Evolutionary conservation across 768 basidiomycete species (phyloP).

Genomic region (Boletus reticulatus): DNA sequence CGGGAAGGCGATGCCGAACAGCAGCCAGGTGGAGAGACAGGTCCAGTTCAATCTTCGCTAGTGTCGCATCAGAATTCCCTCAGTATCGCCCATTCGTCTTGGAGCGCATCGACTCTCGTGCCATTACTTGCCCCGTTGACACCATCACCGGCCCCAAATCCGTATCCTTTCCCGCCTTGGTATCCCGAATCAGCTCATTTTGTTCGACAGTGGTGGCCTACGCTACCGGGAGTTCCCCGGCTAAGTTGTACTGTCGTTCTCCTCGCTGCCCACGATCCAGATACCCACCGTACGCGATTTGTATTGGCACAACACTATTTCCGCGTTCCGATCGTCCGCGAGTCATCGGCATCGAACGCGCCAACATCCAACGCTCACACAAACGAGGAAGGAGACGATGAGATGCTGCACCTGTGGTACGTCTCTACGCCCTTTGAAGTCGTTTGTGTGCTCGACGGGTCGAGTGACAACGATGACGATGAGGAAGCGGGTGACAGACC

Average conservation of each 20-base stretch:
- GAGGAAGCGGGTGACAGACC: constrained; percentile 45
- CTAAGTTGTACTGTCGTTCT: constrained; percentile 73
- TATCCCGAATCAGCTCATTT: constrained; percentile 75
- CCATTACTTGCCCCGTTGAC: background rate
- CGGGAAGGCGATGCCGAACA: constrained; percentile 13
- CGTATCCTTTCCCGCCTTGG: constrained; percentile 67
- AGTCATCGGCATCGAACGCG: constrained; percentile 11
- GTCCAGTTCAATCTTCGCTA: constrained; percentile 7
- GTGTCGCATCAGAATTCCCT: constrained; percentile 10
- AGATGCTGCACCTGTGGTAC: constrained; percentile 69
- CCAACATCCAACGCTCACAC: background rate
- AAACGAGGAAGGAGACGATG: constrained; percentile 39
- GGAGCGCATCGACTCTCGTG: constrained; percentile 1
- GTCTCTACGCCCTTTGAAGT: constrained; percentile 70
- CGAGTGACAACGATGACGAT: constrained; percentile 29
- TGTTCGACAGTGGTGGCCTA: constrained; percentile 81
- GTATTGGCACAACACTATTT: constrained; percentile 78
- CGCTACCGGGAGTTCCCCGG: constrained; percentile 56
- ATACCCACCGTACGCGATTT: constrained; percentile 57
- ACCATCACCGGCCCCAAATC: constrained; percentile 40
- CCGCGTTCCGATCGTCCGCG: constrained; percentile 52
- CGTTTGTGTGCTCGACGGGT: constrained; percentile 57
- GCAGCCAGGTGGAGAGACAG: constrained; percentile 8
- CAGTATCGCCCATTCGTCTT: constrained; percentile 2
- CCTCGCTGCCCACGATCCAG: constrained; percentile 59